A percentile compares a stretch with the other conserved stretches of the same genome.
phyloP scores from a whole-genome alignment of 495 filamentous ascomycete species.

The Penicillium pancosmium region DNA sequence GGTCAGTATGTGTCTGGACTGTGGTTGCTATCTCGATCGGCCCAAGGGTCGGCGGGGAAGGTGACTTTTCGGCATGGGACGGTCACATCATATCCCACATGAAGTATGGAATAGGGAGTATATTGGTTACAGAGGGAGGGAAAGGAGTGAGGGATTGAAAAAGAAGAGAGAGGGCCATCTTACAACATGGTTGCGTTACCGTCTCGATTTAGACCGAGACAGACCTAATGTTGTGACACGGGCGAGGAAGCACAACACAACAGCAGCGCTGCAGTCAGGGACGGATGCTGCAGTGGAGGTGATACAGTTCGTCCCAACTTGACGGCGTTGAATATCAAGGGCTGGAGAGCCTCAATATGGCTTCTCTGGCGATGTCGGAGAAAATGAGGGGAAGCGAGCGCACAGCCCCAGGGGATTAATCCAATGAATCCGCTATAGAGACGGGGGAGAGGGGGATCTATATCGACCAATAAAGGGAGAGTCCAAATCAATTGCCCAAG shows the following conservation, averaged over 20 bases:
- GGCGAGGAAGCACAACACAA: conserved; percentile 2
- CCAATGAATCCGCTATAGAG: neutral
- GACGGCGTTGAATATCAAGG: neutral
- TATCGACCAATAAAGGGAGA: neutral
- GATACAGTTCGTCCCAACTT: neutral
- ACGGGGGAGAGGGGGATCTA: neutral
- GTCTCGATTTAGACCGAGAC: conserved; percentile 14
- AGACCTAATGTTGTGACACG: conserved; percentile 16
- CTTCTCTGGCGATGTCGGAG: neutral
- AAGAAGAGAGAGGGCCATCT: conserved; percentile 17
- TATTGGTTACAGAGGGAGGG: neutral
- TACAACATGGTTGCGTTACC: conserved; percentile 41
- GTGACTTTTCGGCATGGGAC: neutral
- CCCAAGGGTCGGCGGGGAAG: conserved; percentile 3
- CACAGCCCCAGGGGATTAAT: neutral
- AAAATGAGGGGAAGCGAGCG: neutral
- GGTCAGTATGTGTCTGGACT: conserved; percentile 21
- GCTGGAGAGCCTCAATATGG: conserved; percentile 1
- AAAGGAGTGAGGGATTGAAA: neutral
- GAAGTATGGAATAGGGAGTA: neutral
- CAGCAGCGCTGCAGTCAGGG: conserved; percentile 3
- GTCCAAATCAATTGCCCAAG: neutral
- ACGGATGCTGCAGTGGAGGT: neutral
- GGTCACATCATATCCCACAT: conserved; percentile 3
- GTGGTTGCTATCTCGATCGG: neutral